Percentiles rank a stretch among this genome's conserved stretches.
Conservation (phyloP, 2,329 filamentous ascomycete species). For the Stagonosporopsis rhizophila region DNA sequence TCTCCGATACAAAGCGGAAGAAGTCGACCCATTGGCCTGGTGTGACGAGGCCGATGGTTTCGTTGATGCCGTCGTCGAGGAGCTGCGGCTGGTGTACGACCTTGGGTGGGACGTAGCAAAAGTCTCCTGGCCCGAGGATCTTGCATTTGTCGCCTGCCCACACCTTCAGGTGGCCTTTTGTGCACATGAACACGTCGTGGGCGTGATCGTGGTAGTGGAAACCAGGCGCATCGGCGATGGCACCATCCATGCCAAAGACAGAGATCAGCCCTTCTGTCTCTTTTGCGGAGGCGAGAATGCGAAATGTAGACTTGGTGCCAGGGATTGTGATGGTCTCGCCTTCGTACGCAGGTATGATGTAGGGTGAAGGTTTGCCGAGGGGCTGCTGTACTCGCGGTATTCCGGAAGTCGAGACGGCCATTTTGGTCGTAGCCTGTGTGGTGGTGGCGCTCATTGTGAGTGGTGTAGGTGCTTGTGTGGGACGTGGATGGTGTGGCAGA, state of each 20-base stretch:
- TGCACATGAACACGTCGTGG: slow-evolving; percentile 34
- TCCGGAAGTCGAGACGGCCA: slow-evolving; percentile 5
- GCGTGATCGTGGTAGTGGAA: slow-evolving; percentile 32
- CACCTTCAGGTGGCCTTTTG: slow-evolving; percentile 26
- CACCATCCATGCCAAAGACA: slow-evolving; percentile 28
- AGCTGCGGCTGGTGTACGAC: slow-evolving; percentile 27
- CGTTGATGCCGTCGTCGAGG: slow-evolving; percentile 24
- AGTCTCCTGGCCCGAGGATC: slow-evolving; percentile 28
- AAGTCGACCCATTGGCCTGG: slow-evolving; percentile 33
- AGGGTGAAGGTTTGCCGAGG: slow-evolving; percentile 19
- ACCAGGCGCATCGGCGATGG: slow-evolving; percentile 26
- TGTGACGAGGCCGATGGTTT: slow-evolving; percentile 28
- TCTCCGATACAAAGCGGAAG: slow-evolving; percentile 28
- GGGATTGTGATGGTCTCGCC: slow-evolving; percentile 27
- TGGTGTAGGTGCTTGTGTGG: background rate
- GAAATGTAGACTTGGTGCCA: slow-evolving; percentile 25
- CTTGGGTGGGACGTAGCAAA: slow-evolving; percentile 28
- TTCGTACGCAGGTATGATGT: slow-evolving; percentile 27
- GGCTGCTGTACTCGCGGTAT: slow-evolving; percentile 19
- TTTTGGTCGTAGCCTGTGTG: slow-evolving; percentile 2
- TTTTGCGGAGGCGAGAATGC: slow-evolving; percentile 25
- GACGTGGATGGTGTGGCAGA: background rate
- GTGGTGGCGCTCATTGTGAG: slow-evolving; percentile 3
- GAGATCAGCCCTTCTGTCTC: slow-evolving; percentile 27
- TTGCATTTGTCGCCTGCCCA: slow-evolving; percentile 28